phyloP scores from a whole-genome alignment of 805 yeast genomes.

The Barnettozyma botsteinii region DNA sequence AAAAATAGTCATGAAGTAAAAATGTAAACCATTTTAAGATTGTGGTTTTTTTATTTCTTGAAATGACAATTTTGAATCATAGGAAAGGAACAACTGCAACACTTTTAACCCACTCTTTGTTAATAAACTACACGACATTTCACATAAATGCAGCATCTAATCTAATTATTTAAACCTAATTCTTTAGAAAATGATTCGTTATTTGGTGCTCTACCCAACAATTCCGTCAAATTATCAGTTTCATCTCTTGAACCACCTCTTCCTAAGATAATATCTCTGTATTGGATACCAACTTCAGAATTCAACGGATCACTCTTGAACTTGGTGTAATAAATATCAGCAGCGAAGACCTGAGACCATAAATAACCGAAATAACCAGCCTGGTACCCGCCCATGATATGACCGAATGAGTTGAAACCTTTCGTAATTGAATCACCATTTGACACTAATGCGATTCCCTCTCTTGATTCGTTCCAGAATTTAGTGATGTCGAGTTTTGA shows the following conservation, averaged over 20 bases:
- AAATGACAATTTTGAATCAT: no score
- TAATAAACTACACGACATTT: no score
- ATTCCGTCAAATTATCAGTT: constrained; percentile 53
- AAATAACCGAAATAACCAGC: constrained; percentile 83
- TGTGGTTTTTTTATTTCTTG: no score
- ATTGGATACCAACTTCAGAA: constrained; percentile 51
- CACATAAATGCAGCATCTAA: no score
- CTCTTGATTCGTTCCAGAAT: constrained; percentile 62
- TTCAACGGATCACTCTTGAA: constrained; percentile 67
- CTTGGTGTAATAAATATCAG: constrained; percentile 70
- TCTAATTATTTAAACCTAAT: constrained; percentile 47
- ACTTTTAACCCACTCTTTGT: no score
- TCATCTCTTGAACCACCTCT: constrained; percentile 75
- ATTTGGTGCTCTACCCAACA: constrained; percentile 73
- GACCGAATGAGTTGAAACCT: constrained; percentile 76
- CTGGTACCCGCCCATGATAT: constrained; percentile 74
- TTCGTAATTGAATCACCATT: constrained; percentile 50
- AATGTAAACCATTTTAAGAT: no score
- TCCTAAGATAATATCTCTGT: constrained; percentile 62
- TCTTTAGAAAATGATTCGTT: constrained; percentile 69
- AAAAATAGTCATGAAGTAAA: no score
- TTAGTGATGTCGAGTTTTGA: constrained; percentile 41
- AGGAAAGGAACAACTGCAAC: no score
- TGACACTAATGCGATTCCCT: constrained; percentile 53
- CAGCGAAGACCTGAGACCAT: constrained; percentile 82